Conservation (phyloP, 2,329 filamentous ascomycete genomes). For the Venturia nashicola region DNA sequence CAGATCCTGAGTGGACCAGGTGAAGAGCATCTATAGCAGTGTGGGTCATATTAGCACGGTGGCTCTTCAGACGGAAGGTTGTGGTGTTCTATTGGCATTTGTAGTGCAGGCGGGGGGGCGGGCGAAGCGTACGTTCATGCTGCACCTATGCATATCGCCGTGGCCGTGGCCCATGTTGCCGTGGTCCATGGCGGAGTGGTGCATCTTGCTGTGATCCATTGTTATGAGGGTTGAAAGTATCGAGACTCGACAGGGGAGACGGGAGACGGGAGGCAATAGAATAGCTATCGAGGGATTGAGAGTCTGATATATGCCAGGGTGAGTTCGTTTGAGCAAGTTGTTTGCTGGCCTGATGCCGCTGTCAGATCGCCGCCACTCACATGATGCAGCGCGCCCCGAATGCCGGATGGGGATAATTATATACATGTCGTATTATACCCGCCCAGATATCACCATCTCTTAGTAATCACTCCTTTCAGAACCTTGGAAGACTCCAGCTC, state of each 20-base stretch:
- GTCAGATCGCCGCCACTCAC: conserved; percentile 12
- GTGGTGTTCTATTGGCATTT: neutral
- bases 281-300: neutral
- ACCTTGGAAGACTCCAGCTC: too few species aligned
- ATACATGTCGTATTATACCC: neutral
- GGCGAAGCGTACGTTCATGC: conserved; percentile 64
- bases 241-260: too few species aligned
- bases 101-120: neutral
- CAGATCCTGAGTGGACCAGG: conserved; percentile 84
- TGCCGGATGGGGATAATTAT: neutral
- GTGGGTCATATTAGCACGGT: neutral
- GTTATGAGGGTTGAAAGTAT: neutral
- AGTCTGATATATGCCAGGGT: neutral
- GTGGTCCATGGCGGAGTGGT: conserved; percentile 27
- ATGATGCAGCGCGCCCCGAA: neutral
- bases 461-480: neutral
- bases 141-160: conserved; percentile 53
- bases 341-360: conserved; percentile 5
- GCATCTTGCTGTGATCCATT: neutral
- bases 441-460: neutral
- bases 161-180: conserved; percentile 43
- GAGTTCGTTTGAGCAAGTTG: conserved; percentile 1
- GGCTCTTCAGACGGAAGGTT: neutral
- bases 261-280: too few species aligned
- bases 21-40: conserved; percentile 77